A percentile compares a stretch with the other conserved stretches of the same genome.
phyloP scores from a whole-genome alignment of 73 alveolate species.

The Blepharisma japonicum region DNA sequence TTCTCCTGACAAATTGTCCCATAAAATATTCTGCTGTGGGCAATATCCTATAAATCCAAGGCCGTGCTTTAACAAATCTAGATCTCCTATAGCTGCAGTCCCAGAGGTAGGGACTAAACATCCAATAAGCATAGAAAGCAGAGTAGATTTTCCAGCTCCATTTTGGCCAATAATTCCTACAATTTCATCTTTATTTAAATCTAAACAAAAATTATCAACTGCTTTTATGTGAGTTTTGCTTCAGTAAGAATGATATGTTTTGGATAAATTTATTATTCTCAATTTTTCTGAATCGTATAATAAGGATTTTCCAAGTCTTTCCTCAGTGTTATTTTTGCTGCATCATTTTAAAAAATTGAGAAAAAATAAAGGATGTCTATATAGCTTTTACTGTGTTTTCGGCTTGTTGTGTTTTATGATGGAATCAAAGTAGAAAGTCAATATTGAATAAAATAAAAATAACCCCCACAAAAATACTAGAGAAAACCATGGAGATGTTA shows the following conservation, averaged over 20 bases:
- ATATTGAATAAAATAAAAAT: too few relatives aligned
- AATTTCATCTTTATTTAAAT: slow-evolving; percentile 32
- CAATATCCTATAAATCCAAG: slow-evolving; percentile 65
- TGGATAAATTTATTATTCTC: slow-evolving; percentile 27
- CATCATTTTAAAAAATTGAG: too few relatives aligned
- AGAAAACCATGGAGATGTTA: too few relatives aligned
- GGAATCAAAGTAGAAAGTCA: too few relatives aligned
- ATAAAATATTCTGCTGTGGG: slow-evolving; percentile 59
- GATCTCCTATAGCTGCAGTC: slow-evolving; percentile 44
- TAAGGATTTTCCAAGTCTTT: too few relatives aligned
- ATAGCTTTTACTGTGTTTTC: too few relatives aligned
- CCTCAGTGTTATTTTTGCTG: too few relatives aligned
- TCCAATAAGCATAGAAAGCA: slow-evolving; percentile 44
- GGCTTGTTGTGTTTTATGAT: too few relatives aligned
- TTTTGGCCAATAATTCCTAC: slow-evolving; percentile 50
- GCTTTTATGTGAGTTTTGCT: slow-evolving; percentile 31
- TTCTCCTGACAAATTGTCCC: slow-evolving; percentile 58
- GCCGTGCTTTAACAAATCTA: slow-evolving; percentile 53
- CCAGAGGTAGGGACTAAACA: slow-evolving; percentile 50
- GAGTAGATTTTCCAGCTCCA: slow-evolving; percentile 62
- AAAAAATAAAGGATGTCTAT: too few relatives aligned
- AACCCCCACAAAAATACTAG: too few relatives aligned
- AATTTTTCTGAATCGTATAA: too few relatives aligned
- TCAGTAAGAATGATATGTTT: slow-evolving; percentile 34
- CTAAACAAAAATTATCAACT: slow-evolving; percentile 42